These are phyloP conservation scores for Colletotrichum camelliae DNA, from an alignment of 2,329 filamentous ascomycete genomes.

Conservation along the genomic window DNA sequence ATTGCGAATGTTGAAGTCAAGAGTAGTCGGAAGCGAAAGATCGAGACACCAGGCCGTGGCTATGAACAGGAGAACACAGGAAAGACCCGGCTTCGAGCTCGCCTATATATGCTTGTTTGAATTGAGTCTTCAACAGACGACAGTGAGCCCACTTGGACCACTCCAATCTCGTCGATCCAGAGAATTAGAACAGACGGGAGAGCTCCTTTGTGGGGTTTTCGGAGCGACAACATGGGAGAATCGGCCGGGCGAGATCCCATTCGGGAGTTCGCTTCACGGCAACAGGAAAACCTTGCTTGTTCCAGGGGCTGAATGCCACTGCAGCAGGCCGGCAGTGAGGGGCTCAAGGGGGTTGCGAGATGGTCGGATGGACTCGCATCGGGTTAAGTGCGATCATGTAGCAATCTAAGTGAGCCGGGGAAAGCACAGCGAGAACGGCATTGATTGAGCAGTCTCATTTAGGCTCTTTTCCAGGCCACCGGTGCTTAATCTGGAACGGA, in stretches of 20 bases:
- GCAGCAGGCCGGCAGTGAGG: neutral
- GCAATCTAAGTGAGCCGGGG: constrained; percentile 3
- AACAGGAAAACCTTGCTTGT: neutral
- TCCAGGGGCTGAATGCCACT: neutral
- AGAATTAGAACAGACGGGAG: neutral
- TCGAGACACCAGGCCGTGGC: neutral
- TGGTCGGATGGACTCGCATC: neutral
- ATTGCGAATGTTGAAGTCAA: neutral
- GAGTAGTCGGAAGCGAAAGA: neutral
- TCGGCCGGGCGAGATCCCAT: neutral
- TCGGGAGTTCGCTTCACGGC: neutral
- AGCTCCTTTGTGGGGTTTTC: neutral
- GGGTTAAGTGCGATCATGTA: neutral
- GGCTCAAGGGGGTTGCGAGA: neutral
- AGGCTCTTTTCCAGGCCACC: constrained; percentile 7
- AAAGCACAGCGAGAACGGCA: neutral
- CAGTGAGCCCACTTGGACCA: constrained; percentile 7
- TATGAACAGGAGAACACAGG: neutral
- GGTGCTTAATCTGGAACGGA: constrained; percentile 22
- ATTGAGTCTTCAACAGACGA: neutral
- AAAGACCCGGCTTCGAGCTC: neutral
- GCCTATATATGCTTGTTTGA: neutral
- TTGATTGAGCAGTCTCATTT: constrained; percentile 12
- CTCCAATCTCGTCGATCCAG: constrained; percentile 5
- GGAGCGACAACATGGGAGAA: neutral